phyloP scores from a whole-genome alignment of 176 grass and related monocot species.

The Zoysia japonica region DNA sequence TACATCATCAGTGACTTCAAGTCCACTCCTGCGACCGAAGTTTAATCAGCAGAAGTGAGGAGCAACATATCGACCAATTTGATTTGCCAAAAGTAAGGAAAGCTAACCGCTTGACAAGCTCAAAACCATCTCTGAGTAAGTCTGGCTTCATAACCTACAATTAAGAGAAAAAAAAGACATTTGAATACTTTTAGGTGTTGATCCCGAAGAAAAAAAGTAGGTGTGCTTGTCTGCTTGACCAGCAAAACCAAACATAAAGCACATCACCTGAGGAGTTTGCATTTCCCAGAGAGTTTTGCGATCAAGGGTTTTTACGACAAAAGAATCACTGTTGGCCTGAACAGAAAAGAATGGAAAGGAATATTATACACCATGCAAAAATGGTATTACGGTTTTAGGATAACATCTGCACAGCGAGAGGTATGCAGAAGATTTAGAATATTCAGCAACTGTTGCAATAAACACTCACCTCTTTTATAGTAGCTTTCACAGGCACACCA shows the following conservation, averaged over 20 bases:
- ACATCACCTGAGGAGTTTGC: constrained; percentile 97
- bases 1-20: constrained; percentile 96
- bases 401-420: not conserved
- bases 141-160: constrained; percentile 79
- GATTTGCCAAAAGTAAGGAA: constrained; percentile 7
- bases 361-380: constrained; percentile 9
- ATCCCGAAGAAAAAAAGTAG: constrained; percentile 24
- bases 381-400: constrained; percentile 8
- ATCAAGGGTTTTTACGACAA: constrained; percentile 93
- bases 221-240: not conserved
- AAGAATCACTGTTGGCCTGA: constrained; percentile 57
- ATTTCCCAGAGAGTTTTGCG: constrained; percentile 99
- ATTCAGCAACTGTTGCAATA: not conserved
- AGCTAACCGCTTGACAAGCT: constrained; percentile 82
- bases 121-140: constrained; percentile 84
- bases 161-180: not conserved
- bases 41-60: constrained; percentile 7
- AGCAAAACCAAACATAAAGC: not conserved
- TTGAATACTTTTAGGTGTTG: not conserved
- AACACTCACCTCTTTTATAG: constrained; percentile 77
- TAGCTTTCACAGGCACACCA: constrained; percentile 95
- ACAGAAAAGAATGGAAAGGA: constrained; percentile 23
- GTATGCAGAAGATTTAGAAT: not conserved
- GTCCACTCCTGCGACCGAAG: constrained; percentile 55
- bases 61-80: not conserved